Evolutionary conservation across 371 early-diverging fungal genomes (phyloP).

Genomic region (Capillidium rhysosporum): DNA sequence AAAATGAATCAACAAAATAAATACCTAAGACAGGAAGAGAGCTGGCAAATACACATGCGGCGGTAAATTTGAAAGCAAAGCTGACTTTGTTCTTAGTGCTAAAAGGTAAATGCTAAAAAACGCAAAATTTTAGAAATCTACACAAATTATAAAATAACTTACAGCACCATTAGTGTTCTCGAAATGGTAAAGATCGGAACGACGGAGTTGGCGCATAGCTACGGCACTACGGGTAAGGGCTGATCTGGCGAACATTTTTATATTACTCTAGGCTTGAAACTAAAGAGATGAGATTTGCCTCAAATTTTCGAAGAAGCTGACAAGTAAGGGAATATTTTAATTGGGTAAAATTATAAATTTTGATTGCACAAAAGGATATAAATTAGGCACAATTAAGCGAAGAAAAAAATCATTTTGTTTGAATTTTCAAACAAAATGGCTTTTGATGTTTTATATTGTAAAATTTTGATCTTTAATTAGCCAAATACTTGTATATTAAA

Average conservation of each 20-base stretch:
- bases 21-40: conserved; percentile 3
- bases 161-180: conserved; percentile 22
- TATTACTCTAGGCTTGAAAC: too few relatives aligned
- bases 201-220: conserved; percentile 18
- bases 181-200: conserved; percentile 27
- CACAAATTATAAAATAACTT: neutral
- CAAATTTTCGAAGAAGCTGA: too few relatives aligned
- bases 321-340: too few relatives aligned
- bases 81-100: neutral
- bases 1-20: neutral
- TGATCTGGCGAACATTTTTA: conserved; percentile 19
- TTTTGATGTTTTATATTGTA: too few relatives aligned
- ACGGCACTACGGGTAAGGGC: conserved; percentile 17
- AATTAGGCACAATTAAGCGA: too few relatives aligned
- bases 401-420: too few relatives aligned
- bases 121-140: neutral
- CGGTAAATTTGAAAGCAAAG: conserved; percentile 5
- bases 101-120: conserved; percentile 4
- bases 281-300: too few relatives aligned
- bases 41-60: neutral
- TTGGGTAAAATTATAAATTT: too few relatives aligned
- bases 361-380: too few relatives aligned
- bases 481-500: too few relatives aligned
- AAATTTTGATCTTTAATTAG: too few relatives aligned
- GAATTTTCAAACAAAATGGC: too few relatives aligned